phyloP scores from a whole-genome alignment of 495 filamentous ascomycete species.

The Podospora tetraspora region DNA sequence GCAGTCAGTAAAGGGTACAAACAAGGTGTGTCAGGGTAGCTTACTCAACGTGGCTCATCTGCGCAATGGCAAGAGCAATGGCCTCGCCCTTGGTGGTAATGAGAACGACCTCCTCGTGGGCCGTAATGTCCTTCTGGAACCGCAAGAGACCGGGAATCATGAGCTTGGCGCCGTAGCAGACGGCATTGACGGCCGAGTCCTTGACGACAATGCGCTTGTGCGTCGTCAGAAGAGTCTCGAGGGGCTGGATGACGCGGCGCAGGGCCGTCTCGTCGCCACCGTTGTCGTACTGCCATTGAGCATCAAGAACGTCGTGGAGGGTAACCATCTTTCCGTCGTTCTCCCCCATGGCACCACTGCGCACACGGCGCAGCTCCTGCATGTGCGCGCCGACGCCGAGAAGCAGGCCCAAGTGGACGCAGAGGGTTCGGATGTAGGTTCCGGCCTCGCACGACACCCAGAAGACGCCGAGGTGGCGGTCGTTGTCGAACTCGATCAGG shows the following conservation, averaged over 20 bases:
- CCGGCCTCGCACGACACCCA: constrained; percentile 99
- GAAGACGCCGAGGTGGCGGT: constrained; percentile 95
- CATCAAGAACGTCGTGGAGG: constrained; percentile 91
- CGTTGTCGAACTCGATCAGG: constrained; percentile 94
- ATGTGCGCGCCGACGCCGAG: constrained; percentile 96
- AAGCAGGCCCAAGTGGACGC: constrained; percentile 89
- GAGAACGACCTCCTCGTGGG: constrained; percentile 61
- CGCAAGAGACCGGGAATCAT: constrained; percentile 94
- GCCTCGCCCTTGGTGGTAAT: constrained; percentile 99
- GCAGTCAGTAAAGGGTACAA: background rate
- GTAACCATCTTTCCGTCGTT: constrained; percentile 73
- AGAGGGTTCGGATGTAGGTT: constrained; percentile 96
- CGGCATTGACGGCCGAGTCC: constrained; percentile 89
- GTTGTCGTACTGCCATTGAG: constrained; percentile 91
- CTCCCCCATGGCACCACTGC: constrained; percentile 93
- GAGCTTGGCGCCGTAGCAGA: constrained; percentile 96
- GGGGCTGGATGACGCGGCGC: constrained; percentile 77
- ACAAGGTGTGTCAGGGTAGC: background rate
- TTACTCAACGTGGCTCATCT: constrained; percentile 55
- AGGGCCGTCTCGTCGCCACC: constrained; percentile 82
- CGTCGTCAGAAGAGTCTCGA: constrained; percentile 82
- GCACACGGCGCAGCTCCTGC: constrained; percentile 93
- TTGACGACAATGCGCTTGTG: constrained; percentile 98
- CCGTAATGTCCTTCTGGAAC: constrained; percentile 75
- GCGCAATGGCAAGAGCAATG: constrained; percentile 88